Conservation (phyloP, 2,329 filamentous ascomycete species). For the Fusarium sp. region DNA sequence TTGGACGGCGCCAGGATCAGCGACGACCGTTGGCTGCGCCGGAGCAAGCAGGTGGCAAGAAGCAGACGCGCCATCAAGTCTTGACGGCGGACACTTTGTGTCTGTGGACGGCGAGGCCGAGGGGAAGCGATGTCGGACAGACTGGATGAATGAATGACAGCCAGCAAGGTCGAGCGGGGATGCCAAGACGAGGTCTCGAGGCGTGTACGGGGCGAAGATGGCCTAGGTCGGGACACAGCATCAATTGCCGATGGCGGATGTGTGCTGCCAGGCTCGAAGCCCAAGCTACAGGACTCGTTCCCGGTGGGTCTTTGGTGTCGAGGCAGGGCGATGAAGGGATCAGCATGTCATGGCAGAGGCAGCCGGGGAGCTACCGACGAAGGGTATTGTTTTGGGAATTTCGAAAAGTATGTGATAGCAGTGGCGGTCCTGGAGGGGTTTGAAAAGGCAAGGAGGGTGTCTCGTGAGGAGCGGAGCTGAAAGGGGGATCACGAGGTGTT, state of each 20-base stretch:
- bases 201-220: neutral
- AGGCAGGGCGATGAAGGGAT: neutral
- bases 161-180: neutral
- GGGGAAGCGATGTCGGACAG: constrained; percentile 16
- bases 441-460: constrained; percentile 1
- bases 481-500: constrained; percentile 1
- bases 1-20: constrained; percentile 8
- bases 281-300: neutral
- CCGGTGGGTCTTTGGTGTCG: neutral
- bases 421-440: constrained; percentile 1
- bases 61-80: neutral
- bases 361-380: neutral
- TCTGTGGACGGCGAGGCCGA: constrained; percentile 3
- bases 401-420: constrained; percentile 27
- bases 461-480: neutral
- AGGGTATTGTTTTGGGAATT: constrained; percentile 12
- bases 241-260: neutral
- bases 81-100: constrained; percentile 12
- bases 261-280: neutral
- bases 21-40: constrained; percentile 14
- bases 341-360: constrained; percentile 10
- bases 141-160: constrained; percentile 5
- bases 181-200: constrained; percentile 14
- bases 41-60: constrained; percentile 1
- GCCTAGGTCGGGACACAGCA: neutral